Evolutionary conservation across 2,329 filamentous ascomycete genomes (phyloP).

Genomic region (Salinomyces thailandicus): DNA sequence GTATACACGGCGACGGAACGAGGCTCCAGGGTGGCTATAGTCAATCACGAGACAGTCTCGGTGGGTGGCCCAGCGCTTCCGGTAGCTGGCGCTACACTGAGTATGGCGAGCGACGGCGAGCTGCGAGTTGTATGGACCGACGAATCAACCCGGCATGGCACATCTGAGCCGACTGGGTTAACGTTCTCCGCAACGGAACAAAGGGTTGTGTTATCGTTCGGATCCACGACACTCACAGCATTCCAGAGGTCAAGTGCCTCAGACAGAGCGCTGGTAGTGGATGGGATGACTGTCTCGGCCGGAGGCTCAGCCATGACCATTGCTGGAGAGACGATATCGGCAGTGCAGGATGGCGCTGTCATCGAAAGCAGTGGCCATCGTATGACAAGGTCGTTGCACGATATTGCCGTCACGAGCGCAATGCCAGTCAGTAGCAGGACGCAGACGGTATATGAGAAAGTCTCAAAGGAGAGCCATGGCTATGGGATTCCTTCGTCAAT

Average conservation of each 20-base stretch:
- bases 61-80: neutral
- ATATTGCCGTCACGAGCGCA: neutral
- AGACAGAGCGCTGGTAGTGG: neutral
- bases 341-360: neutral
- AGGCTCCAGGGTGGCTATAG: neutral
- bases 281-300: neutral
- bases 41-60: neutral
- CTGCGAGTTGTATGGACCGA: neutral
- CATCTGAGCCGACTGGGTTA: too few relatives aligned
- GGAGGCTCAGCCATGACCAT: neutral
- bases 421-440: neutral
- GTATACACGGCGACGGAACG: neutral
- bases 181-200: too few relatives aligned
- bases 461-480: neutral
- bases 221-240: neutral
- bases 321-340: neutral
- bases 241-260: neutral
- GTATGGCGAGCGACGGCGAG: neutral
- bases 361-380: neutral
- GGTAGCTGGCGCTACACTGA: neutral
- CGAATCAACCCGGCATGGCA: too few relatives aligned
- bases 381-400: neutral
- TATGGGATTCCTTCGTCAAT: too few relatives aligned
- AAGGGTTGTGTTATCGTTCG: neutral
- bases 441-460: too few relatives aligned